Evolutionary conservation across 139 green algal genomes (phyloP).

Genomic region (Haematococcus lacustris): DNA sequence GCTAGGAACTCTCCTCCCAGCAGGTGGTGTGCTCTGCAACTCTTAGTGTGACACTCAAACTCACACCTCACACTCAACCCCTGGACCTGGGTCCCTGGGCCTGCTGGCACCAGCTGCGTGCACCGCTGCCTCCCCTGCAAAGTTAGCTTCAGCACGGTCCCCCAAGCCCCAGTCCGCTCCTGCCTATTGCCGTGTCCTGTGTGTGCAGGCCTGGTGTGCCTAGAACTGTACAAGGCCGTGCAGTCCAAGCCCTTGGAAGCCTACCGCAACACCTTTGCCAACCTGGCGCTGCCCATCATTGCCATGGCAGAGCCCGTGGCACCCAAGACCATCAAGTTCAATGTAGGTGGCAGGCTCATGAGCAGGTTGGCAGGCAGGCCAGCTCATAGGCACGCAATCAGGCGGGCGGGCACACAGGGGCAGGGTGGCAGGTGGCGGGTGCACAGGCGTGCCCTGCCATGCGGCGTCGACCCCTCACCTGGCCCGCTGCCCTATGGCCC

Average conservation of each 20-base stretch:
- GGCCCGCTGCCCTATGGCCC: not conserved
- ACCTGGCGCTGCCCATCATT: conserved; percentile 96
- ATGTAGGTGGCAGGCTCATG: not conserved
- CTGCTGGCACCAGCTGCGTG: too few relatives aligned
- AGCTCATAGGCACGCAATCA: not conserved
- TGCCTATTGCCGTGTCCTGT: too few relatives aligned
- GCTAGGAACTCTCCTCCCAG: not conserved
- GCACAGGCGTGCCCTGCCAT: not conserved
- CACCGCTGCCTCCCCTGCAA: too few relatives aligned
- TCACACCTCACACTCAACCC: too few relatives aligned
- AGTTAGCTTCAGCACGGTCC: too few relatives aligned
- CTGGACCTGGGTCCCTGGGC: too few relatives aligned
- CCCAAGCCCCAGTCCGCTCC: too few relatives aligned
- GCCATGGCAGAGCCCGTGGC: conserved; percentile 90
- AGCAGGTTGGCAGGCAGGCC: not conserved
- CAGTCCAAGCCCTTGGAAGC: conserved; percentile 67
- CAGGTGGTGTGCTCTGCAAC: too few relatives aligned
- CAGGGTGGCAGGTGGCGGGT: not conserved
- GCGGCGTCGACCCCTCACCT: too few relatives aligned
- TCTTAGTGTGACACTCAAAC: too few relatives aligned
- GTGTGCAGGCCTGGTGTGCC: conserved; percentile 85
- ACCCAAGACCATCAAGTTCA: conserved; percentile 35
- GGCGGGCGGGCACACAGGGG: not conserved
- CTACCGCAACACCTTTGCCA: conserved; percentile 97
- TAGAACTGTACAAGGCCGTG: conserved; percentile 95